Evolutionary conservation across 2,329 filamentous ascomycete genomes (phyloP), one percentile per base, ranked within the genome.

Genomic region (Neofusicoccum kwambonambiense): DNA sequence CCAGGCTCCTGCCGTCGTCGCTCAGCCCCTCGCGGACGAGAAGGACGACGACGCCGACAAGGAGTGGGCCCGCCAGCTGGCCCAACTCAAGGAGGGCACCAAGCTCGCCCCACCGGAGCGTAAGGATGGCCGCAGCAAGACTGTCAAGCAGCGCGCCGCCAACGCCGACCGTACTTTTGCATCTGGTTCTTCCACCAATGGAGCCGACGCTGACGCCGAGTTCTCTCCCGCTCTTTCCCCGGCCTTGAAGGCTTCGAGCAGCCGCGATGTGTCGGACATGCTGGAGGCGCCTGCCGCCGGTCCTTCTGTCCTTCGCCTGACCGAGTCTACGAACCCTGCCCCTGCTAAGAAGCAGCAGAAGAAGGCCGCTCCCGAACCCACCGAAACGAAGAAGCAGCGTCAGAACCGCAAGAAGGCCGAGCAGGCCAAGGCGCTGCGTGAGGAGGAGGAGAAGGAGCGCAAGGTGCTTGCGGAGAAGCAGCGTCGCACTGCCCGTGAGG

Each of bases 351-450:
- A 84, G 74, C 82, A 86, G 67, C 88, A 89, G 78, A 80, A 83
- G 61, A 87, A 89, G 80, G 81, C 83, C 45, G 83, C 78, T 64
- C 75, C 76, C 61, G 67, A 69, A 22, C 67, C 86, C 56, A 86
- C 85, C 17, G 91, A 97, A 83, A 90, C 90, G 19, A 97, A 97
- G 89, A 97, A 97, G 84, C 92, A 96, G 82, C 89, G 93, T 66
- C 93, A 97, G 82, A 95, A 97, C 81, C 87, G 89, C 70, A 88
- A 90, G 82, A 97, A 97, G 87, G 88, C 86, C 42, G 93, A 97
- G 79, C 89, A 88, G 65, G 88, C 88, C 72, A 95, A 92, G 83
- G 82, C 84, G 35, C 84, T 86, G 65, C 88, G 90, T 35, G 89
- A 93, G 74, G 90, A 91, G 71, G 87, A 90, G 0, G 93, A 97